These are phyloP conservation scores for Tetracladium setigerum DNA, from an alignment of 495 filamentous ascomycete genomes.

Conservation along the genomic window DNA sequence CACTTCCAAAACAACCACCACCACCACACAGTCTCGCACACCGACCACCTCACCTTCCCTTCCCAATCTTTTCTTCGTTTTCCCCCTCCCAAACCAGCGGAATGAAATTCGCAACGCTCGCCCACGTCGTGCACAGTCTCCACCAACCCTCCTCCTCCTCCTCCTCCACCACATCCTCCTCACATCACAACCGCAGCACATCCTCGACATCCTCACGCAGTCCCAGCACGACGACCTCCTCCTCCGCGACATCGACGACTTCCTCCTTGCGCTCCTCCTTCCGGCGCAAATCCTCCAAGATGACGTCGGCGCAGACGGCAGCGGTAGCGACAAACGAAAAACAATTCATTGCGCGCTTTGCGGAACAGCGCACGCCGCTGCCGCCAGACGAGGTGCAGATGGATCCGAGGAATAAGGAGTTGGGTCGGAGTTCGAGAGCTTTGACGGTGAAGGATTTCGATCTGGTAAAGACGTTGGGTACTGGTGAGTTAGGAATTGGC, in stretches of 20 bases:
- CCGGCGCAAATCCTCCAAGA: background rate
- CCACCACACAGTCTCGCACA: too few species aligned
- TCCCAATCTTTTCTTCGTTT: too few species aligned
- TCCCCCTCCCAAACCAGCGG: background rate
- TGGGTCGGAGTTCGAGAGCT: conserved; percentile 47
- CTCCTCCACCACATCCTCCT: too few species aligned
- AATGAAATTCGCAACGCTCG: background rate
- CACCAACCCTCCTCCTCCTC: too few species aligned
- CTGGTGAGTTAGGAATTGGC: conserved; percentile 45
- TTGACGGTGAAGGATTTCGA: conserved; percentile 67
- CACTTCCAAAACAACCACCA: too few species aligned
- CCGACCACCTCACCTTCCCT: background rate
- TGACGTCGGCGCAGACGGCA: background rate
- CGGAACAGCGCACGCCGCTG: conserved; percentile 43
- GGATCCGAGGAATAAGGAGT: conserved; percentile 46
- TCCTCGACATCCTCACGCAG: too few species aligned
- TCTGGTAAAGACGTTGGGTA: conserved; percentile 83
- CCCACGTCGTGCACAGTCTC: too few species aligned
- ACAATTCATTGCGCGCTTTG: conserved; percentile 32
- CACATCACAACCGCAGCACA: too few species aligned
- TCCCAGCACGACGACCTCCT: too few species aligned
- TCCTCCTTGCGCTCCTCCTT: too few species aligned
- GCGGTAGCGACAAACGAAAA: conserved; percentile 25
- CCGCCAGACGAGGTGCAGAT: conserved; percentile 46
- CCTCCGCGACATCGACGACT: too few species aligned